Conservation (phyloP, 495 filamentous ascomycete species). For the Aspergillus affinis region DNA sequence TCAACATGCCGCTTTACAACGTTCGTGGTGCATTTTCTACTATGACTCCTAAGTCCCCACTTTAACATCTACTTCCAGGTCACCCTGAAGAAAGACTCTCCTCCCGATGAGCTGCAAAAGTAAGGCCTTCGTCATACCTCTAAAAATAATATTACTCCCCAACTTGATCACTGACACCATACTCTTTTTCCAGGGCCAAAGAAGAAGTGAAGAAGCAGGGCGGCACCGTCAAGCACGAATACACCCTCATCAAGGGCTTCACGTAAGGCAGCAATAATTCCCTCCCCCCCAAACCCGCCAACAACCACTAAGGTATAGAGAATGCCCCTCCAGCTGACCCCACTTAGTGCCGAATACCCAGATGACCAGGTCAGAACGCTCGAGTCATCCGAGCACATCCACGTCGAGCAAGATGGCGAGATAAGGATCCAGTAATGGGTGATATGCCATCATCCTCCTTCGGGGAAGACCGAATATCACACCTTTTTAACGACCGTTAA, state of each 20-base stretch:
- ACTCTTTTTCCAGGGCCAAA: conserved; percentile 61
- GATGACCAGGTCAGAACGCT: conserved; percentile 62
- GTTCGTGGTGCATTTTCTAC: conserved; percentile 42
- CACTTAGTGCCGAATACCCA: conserved; percentile 68
- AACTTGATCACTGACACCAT: conserved; percentile 11
- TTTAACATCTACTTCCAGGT: conserved; percentile 52
- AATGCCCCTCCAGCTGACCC: conserved; percentile 15
- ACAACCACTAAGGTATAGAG: neutral
- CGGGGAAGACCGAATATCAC: neutral
- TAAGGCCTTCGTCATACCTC: conserved; percentile 33
- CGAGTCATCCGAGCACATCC: conserved; percentile 63
- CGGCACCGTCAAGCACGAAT: conserved; percentile 79
- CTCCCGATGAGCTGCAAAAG: conserved; percentile 61
- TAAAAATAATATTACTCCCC: too few relatives aligned
- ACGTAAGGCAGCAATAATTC: conserved; percentile 57
- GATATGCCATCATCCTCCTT: neutral
- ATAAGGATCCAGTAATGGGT: conserved; percentile 67
- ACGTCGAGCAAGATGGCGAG: conserved; percentile 72
- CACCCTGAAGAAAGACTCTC: conserved; percentile 68
- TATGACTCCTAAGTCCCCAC: neutral
- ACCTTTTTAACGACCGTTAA: neutral
- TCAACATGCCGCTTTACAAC: conserved; percentile 70
- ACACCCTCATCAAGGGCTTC: conserved; percentile 85
- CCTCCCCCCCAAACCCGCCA: neutral
- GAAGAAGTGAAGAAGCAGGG: conserved; percentile 64